Base-by-base conservation (phyloP, 768 basidiomycete species). In the Cystofilobasidium macerans region DNA sequence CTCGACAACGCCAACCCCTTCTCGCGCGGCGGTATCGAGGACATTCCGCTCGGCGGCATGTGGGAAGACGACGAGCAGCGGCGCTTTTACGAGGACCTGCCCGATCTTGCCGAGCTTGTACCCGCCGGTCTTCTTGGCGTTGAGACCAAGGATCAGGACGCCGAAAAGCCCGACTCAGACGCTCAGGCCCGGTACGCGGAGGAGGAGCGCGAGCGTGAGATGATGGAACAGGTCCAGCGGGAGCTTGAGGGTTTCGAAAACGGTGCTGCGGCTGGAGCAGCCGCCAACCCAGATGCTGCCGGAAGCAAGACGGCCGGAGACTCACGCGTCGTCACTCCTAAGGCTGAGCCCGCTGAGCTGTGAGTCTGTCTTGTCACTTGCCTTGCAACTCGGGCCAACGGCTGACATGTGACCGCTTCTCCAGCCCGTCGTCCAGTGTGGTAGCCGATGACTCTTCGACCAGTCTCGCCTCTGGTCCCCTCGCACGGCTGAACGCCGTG, bases 1-100 rank as follows among this genome's bases (percentile, higher is more conserved):
- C 67, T 68, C 43, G 67, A 68, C 54, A 66, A 61, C 53, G 57
- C 56, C 33, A 68, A 63, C 42, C 65, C 65, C 24, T 67, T 62
- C 36, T 56, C 67, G n/a, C 67, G 67, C n/a, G 43, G 60, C 1
- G 48, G 48, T 3, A 42, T 68, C 16, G 67, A 68, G 5, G 67
- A 68, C 30, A 63, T 68, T 33, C 67, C 67, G 36, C 43, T 68
- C 3, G 86, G 87, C 8, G 87, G 91, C 4, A 92, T 97, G 75
- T 99, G 95, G 95, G 90, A 90, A 75, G 95, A 98, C 71, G 95
- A 98, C 70, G 94, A 99, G 78, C 94, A 97, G 74, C 81, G 87
- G 28, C 80, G 85, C 66, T 98, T 94, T 76, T 98, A 86, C 71
- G 94, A 97, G 73, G 92, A 97, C 68, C 79, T 95, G 48, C 83